A percentile compares a stretch with the other conserved stretches of the same genome.
phyloP scores from a whole-genome alignment of 257 asterid species.

The Nicotiana tomentosiformis region DNA sequence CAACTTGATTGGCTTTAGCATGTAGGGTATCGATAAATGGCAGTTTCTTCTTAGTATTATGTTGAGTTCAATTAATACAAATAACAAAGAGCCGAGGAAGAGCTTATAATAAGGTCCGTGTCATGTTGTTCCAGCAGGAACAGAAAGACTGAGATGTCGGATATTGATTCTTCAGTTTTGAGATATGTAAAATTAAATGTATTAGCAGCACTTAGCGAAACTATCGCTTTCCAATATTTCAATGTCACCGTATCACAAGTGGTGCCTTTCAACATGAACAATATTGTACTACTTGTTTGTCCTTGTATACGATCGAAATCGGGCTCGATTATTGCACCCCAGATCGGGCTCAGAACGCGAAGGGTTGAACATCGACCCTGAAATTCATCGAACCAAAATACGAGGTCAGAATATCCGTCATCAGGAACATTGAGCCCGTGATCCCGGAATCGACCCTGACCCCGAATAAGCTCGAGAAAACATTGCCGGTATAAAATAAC shows the following conservation, averaged over 20 bases:
- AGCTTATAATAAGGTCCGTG: slow-evolving; percentile 6
- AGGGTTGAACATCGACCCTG: no score
- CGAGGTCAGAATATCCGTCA: no score
- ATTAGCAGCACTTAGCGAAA: background rate
- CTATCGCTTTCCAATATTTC: background rate
- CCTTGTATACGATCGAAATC: background rate
- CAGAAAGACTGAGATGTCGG: slow-evolving; percentile 8
- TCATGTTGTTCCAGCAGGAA: slow-evolving; percentile 2
- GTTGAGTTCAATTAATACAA: slow-evolving; percentile 16
- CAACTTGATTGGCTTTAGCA: slow-evolving; percentile 36
- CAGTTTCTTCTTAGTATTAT: slow-evolving; percentile 25
- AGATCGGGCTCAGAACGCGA: no score
- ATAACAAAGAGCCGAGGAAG: slow-evolving; percentile 10
- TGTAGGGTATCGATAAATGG: slow-evolving; percentile 43
- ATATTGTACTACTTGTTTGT: slow-evolving; percentile 6
- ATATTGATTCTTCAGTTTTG: background rate
- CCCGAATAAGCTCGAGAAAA: no score
- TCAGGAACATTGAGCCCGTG: no score
- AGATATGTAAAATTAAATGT: background rate
- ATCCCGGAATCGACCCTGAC: no score
- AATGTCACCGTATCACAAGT: slow-evolving; percentile 9
- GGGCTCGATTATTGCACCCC: no score
- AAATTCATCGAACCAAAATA: no score
- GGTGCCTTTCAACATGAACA: slow-evolving; percentile 7
- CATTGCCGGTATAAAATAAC: no score